phyloP scores from a whole-genome alignment of 202 grass and related monocot species.

The Brachypodium distachyon region DNA sequence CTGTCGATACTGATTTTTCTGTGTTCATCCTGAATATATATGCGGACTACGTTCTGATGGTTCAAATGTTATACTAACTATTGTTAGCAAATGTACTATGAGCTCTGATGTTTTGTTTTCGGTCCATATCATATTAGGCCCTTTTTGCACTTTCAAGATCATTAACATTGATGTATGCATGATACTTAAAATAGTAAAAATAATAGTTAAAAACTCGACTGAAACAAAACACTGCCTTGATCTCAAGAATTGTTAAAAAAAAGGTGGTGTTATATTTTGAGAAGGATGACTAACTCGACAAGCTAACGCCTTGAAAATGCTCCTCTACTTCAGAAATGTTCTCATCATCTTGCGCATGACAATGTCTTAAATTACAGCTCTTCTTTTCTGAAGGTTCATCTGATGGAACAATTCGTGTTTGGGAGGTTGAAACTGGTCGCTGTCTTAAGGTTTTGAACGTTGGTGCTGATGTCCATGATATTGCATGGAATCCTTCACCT shows the following conservation, averaged over 20 bases:
- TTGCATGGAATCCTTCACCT: slow-evolving; percentile 89
- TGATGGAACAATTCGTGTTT: slow-evolving; percentile 84
- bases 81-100: background rate
- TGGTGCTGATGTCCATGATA: slow-evolving; percentile 47
- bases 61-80: background rate
- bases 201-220: background rate
- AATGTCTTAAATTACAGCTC: background rate
- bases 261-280: background rate
- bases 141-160: background rate
- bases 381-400: slow-evolving; percentile 58
- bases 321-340: background rate
- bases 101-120: background rate
- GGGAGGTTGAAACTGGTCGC: slow-evolving; percentile 95
- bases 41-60: background rate
- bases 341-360: background rate
- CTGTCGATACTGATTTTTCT: background rate
- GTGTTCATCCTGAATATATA: background rate
- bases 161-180: background rate
- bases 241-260: background rate
- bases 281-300: background rate
- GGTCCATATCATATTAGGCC: background rate
- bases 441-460: slow-evolving; percentile 78
- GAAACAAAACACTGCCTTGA: background rate
- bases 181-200: background rate
- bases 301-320: background rate